Evolutionary conservation across 495 filamentous ascomycete species (phyloP), one percentile per base, ranked within the genome.

Genomic region (Acidiella bohemica): DNA sequence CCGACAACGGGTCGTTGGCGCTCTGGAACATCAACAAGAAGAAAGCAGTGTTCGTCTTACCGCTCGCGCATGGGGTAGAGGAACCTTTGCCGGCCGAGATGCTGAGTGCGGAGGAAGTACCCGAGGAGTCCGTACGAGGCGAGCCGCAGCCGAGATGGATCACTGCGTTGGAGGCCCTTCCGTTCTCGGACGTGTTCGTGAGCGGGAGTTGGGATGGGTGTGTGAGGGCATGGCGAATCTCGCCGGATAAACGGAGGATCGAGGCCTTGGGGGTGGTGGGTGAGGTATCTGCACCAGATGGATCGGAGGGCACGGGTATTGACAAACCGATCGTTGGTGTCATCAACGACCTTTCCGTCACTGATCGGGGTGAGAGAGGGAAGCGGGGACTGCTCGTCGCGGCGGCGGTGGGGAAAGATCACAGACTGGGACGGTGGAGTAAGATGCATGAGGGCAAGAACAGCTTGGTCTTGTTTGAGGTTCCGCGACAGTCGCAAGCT

Each of bases 1-100:
- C 80, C 39, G 88, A 95, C 61, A 92, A 85, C 48, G 92, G 90
- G 35, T 50, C 57, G n/a, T 36, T 97, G 24, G 78, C 73, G 3
- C 70, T 97, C n/a, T 97, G 88, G 88, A 78, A 72, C 28, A 62
- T 86, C 25, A 76, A 90, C 53, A 93, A 90, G 61, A 97, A 97
- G 70, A 97, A 97, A 58, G 78, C 92, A 0, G 60, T 96, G n/a
- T 77, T 78, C 62, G 80, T 78, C 2, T 57, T 90, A 12, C 69
- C 75, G 1, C 66, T 83, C 32, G 84, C 90, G 4, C 90, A 97
- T 59, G 90, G 90, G 19, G 60, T 87, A 22, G 81, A 90, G 35
- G 66, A 72, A 0, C 71, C 80, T 0, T 61, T 88, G 21, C 54
- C 56, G 10, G 65, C 72, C 0, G 67, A 75, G 10, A 72, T 87